These are phyloP conservation scores for Globisporangium uncinulatum DNA, from an alignment of 352 stramenopile species.

Conservation along the genomic window DNA sequence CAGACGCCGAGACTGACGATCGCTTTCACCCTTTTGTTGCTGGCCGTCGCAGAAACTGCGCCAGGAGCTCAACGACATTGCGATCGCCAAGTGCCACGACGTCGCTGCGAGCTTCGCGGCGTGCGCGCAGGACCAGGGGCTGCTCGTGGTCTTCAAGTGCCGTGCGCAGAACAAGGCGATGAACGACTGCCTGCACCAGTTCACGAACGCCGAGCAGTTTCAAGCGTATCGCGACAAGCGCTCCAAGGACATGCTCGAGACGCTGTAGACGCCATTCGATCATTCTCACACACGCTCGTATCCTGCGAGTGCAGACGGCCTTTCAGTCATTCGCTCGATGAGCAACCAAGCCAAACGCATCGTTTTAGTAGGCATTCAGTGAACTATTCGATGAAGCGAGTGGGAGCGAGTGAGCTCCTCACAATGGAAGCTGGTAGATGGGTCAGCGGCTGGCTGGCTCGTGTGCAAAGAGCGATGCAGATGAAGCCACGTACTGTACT, in stretches of 20 bases:
- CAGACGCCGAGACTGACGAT: too few species aligned
- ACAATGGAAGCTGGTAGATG: too few species aligned
- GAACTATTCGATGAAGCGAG: too few species aligned
- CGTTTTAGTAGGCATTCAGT: too few species aligned
- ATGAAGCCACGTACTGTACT: too few species aligned
- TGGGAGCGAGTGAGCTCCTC: too few species aligned
- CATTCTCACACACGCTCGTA: neutral
- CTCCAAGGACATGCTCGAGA: conserved; percentile 38
- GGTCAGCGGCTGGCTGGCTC: too few species aligned
- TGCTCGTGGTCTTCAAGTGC: conserved; percentile 74
- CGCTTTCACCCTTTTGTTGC: too few species aligned
- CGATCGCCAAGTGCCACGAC: conserved; percentile 66
- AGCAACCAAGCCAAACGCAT: too few species aligned
- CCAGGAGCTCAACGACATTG: conserved; percentile 79
- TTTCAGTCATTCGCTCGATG: neutral
- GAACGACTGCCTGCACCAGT: conserved; percentile 78
- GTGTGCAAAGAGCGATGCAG: too few species aligned
- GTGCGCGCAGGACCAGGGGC: conserved; percentile 57
- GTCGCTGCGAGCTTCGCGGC: conserved; percentile 52
- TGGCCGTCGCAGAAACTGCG: conserved; percentile 50
- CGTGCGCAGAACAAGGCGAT: conserved; percentile 67
- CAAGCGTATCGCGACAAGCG: conserved; percentile 59
- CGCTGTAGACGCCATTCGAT: conserved; percentile 7
- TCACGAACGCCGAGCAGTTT: conserved; percentile 74
- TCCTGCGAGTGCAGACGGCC: neutral